A percentile compares a stretch with the other conserved stretches of the same genome.
phyloP scores from a whole-genome alignment of 345 rosid genomes.

The Ailanthus altissimus region DNA sequence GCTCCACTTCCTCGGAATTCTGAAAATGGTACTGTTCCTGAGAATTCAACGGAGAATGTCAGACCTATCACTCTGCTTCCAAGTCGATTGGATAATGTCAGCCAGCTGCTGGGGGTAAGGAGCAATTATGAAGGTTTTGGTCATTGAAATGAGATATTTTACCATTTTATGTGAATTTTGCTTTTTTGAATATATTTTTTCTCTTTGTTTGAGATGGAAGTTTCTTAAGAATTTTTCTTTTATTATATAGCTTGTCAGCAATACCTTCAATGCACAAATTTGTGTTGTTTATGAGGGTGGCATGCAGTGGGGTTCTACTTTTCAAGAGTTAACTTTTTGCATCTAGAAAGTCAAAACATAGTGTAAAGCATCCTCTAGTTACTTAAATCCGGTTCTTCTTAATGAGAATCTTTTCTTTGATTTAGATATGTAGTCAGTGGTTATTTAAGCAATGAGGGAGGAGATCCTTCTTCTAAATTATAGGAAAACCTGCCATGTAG shows the following conservation, averaged over 20 bases:
- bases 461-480: background rate
- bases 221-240: background rate
- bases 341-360: background rate
- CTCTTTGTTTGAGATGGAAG: background rate
- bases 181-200: background rate
- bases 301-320: too few relatives aligned
- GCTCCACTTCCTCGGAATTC: slow-evolving; percentile 56
- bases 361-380: background rate
- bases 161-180: background rate
- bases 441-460: background rate
- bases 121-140: background rate
- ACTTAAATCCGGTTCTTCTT: background rate
- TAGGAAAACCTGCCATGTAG: background rate
- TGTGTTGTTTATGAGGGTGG: too few relatives aligned
- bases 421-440: background rate
- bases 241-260: background rate
- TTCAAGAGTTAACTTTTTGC: background rate
- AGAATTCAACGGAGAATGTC: slow-evolving; percentile 36
- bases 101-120: slow-evolving; percentile 41
- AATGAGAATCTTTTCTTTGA: background rate
- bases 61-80: slow-evolving; percentile 55
- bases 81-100: slow-evolving; percentile 40
- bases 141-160: background rate
- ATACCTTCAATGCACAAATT: background rate
- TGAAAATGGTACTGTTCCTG: slow-evolving; percentile 40